phyloP scores from a whole-genome alignment of 768 basidiomycete genomes.

The Bullera alba region DNA sequence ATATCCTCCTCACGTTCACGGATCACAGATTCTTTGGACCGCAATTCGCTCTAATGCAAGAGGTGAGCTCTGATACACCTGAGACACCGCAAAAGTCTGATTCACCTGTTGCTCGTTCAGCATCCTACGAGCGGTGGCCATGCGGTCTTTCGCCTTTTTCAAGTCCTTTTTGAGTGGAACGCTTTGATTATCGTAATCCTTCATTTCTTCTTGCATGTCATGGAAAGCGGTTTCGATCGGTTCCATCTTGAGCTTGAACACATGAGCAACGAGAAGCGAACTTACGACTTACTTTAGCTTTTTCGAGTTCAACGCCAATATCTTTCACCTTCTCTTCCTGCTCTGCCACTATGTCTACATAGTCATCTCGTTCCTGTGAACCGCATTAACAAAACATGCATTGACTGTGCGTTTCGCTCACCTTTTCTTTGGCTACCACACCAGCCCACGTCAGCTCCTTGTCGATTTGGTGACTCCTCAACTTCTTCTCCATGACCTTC shows the following conservation, averaged over 20 bases:
- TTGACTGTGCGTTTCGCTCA: too few species aligned
- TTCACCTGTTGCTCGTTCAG: too few species aligned
- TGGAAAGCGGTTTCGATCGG: too few species aligned
- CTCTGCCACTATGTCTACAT: slow-evolving; percentile 41
- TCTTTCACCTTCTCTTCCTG: slow-evolving; percentile 51
- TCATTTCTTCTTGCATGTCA: too few species aligned
- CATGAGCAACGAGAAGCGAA: too few species aligned
- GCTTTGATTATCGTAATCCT: too few species aligned
- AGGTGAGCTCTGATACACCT: not conserved
- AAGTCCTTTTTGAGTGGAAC: too few species aligned
- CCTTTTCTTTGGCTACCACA: slow-evolving; percentile 63
- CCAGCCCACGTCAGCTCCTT: slow-evolving; percentile 83
- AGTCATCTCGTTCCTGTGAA: slow-evolving; percentile 45
- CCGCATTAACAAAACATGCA: slow-evolving; percentile 14
- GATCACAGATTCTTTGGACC: not conserved
- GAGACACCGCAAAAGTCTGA: too few species aligned
- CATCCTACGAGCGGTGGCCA: too few species aligned
- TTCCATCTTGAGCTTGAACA: too few species aligned
- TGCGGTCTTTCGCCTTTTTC: too few species aligned
- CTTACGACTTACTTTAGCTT: too few species aligned
- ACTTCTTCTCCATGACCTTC: slow-evolving; percentile 64
- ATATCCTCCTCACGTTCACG: not conserved
- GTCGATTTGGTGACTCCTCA: slow-evolving; percentile 63
- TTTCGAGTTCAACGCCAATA: not conserved
- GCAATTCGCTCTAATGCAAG: not conserved